A percentile compares a stretch with the other conserved stretches of the same genome.
These are phyloP conservation scores for Gossypium raimondii DNA, from an alignment of 345 rosid species.

Conservation along the genomic window DNA sequence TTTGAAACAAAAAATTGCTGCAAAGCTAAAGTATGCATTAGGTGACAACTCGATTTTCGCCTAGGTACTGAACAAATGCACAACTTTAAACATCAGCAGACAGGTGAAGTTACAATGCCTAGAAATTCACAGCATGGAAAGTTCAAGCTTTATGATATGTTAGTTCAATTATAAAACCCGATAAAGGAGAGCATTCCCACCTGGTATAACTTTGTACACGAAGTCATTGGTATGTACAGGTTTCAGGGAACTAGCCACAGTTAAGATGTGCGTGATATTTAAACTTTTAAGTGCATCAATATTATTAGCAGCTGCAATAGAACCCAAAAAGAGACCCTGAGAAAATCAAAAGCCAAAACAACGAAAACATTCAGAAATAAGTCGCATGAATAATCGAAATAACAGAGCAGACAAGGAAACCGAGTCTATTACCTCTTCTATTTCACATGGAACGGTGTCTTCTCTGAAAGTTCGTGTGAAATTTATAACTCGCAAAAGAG, in stretches of 20 bases:
- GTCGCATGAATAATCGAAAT: background rate
- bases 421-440: conserved; percentile 23
- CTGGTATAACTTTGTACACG: conserved; percentile 38
- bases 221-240: conserved; percentile 43
- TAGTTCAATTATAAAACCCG: background rate
- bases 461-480: conserved; percentile 38
- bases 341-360: background rate
- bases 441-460: conserved; percentile 46
- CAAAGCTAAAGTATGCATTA: background rate
- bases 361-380: background rate
- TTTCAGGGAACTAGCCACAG: conserved; percentile 35
- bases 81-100: background rate
- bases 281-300: conserved; percentile 34
- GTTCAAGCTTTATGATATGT: background rate
- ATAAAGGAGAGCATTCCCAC: conserved; percentile 18
- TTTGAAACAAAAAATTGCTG: background rate
- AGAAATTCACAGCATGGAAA: background rate
- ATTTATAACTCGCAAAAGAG: conserved; percentile 43
- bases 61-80: background rate
- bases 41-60: background rate
- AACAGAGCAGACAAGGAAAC: background rate
- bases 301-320: conserved; percentile 42
- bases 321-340: conserved; percentile 54
- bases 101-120: background rate
- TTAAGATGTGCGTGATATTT: conserved; percentile 43